A percentile compares a stretch with the other conserved stretches of the same genome.
Conservation (phyloP, 352 stramenopile species). For the Globisporangium abappressorium region DNA sequence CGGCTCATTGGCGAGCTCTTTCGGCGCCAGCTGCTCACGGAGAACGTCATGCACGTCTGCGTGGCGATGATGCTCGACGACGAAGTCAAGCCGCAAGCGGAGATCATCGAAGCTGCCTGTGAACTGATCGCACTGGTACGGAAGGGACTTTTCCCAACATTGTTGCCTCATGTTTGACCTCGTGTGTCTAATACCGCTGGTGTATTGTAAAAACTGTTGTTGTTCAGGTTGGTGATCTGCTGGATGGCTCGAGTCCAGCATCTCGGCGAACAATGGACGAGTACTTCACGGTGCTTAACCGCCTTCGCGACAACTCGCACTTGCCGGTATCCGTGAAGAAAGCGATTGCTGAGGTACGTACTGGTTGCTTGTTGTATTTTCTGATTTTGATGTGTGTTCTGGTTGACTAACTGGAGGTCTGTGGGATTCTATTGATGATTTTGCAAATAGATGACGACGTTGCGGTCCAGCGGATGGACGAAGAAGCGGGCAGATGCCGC, state of each 20-base stretch:
- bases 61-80: constrained; percentile 84
- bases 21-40: constrained; percentile 69
- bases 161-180: neutral
- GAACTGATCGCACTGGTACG: constrained; percentile 54
- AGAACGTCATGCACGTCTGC: constrained; percentile 85
- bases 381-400: neutral
- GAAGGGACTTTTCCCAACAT: neutral
- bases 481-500: constrained; percentile 40
- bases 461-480: constrained; percentile 51
- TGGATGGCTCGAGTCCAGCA: constrained; percentile 78
- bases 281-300: constrained; percentile 70
- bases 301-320: constrained; percentile 40
- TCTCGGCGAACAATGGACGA: constrained; percentile 81
- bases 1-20: constrained; percentile 75
- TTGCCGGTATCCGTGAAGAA: constrained; percentile 35
- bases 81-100: constrained; percentile 52
- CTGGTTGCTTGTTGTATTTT: neutral
- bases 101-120: constrained; percentile 72
- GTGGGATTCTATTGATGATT: neutral
- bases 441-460: constrained; percentile 33
- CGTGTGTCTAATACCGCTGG: neutral
- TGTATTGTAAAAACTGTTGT: neutral
- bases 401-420: neutral
- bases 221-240: constrained; percentile 65
- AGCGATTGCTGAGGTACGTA: constrained; percentile 50